Percentiles rank a stretch among this genome's conserved stretches.
phyloP scores from a whole-genome alignment of 257 asterid genomes.

The Gentiana straminea region DNA sequence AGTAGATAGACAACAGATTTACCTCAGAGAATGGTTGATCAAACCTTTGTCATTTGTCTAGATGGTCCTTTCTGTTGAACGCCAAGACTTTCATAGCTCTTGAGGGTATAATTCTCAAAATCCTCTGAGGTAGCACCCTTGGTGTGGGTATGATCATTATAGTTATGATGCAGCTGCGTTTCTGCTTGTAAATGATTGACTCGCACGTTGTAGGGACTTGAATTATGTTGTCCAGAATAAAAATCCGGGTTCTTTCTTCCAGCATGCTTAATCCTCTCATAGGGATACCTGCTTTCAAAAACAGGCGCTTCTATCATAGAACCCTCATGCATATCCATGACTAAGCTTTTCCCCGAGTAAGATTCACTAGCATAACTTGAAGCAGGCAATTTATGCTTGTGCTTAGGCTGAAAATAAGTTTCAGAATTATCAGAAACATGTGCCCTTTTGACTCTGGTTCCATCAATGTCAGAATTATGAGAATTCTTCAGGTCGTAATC shows the following conservation, averaged over 20 bases:
- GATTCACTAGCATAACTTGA: constrained; percentile 20
- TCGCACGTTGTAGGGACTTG: constrained; percentile 18
- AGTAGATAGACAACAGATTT: constrained; percentile 7
- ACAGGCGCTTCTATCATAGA: constrained; percentile 25
- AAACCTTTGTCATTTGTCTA: constrained; percentile 30
- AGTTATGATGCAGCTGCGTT: constrained; percentile 15
- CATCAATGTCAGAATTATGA: constrained; percentile 29
- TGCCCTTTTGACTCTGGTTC: constrained; percentile 25
- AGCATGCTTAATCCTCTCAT: constrained; percentile 22
- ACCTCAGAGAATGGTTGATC: neutral
- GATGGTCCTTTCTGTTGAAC: constrained; percentile 22
- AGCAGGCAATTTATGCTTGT: constrained; percentile 23
- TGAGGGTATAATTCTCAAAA: constrained; percentile 20
- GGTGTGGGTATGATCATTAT: constrained; percentile 14
- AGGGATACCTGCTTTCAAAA: constrained; percentile 27
- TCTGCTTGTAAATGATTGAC: constrained; percentile 17
- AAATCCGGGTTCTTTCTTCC: constrained; percentile 25
- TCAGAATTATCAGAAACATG: constrained; percentile 34
- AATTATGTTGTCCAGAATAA: constrained; percentile 21
- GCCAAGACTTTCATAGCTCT: constrained; percentile 19
- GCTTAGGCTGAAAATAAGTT: constrained; percentile 27
- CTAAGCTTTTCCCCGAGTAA: constrained; percentile 30
- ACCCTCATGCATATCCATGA: constrained; percentile 32
- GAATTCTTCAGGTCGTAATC: constrained; percentile 29
- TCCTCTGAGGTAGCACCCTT: constrained; percentile 23